Evolutionary conservation across 768 basidiomycete genomes (phyloP).

Genomic region (Mycena haematopus): DNA sequence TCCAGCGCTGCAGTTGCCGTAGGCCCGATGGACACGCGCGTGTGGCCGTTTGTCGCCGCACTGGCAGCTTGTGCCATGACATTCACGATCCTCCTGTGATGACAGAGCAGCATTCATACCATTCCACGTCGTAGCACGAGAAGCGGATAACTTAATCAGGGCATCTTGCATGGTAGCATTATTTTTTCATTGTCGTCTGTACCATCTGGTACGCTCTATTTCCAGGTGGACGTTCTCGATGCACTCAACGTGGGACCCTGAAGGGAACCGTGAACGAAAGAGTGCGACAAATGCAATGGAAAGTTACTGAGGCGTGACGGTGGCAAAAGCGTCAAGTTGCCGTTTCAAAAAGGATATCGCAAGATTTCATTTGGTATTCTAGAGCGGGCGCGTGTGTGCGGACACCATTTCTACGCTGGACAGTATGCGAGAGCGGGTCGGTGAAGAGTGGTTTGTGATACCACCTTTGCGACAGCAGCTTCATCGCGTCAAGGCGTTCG

Average conservation of each 20-base stretch:
- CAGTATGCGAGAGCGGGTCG: background rate
- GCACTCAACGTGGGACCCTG: conserved; percentile 1
- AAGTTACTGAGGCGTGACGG: no score
- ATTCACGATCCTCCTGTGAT: conserved; percentile 33
- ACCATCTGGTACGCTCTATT: conserved; percentile 11
- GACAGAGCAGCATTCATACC: background rate
- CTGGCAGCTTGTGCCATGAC: conserved; percentile 28
- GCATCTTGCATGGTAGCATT: conserved; percentile 19
- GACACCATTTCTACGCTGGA: background rate
- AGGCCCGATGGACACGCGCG: conserved; percentile 12
- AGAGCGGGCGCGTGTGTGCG: background rate
- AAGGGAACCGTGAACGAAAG: background rate
- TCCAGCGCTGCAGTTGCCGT: conserved; percentile 24
- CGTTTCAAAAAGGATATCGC: background rate
- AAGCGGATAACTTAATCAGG: conserved; percentile 8
- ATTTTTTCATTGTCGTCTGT: conserved; percentile 15
- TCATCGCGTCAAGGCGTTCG: background rate
- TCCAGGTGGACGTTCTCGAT: conserved; percentile 9
- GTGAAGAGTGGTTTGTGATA: no score
- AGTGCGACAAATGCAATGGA: no score
- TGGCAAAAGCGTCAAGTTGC: no score
- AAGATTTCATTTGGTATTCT: background rate
- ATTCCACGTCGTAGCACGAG: background rate
- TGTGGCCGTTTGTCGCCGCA: conserved; percentile 25
- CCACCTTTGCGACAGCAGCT: no score